Conservation (phyloP, 2,329 filamentous ascomycete genomes). For the Botrytis deweyae region DNA sequence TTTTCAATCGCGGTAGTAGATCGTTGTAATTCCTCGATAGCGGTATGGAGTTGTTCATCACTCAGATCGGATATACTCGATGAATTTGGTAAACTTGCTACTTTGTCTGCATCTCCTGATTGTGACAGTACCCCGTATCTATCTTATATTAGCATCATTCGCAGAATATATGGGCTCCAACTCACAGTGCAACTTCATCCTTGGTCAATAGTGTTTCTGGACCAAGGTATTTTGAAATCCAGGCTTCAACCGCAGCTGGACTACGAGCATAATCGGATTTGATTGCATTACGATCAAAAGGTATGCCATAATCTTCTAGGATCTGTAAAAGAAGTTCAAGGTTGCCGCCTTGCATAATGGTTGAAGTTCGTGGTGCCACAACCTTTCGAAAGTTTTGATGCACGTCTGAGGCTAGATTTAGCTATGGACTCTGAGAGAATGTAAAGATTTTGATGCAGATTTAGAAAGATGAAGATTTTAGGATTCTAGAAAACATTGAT, state of each 20-base stretch:
- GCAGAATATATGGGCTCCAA: background rate
- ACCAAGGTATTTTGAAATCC: slow-evolving; percentile 50
- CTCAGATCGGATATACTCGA: slow-evolving; percentile 50
- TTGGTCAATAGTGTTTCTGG: slow-evolving; percentile 53
- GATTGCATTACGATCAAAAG: slow-evolving; percentile 35
- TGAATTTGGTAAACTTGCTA: slow-evolving; percentile 49
- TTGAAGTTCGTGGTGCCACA: background rate
- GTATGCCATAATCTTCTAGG: slow-evolving; percentile 36
- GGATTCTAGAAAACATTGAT: background rate
- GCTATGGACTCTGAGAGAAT: background rate
- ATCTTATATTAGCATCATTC: slow-evolving; percentile 17
- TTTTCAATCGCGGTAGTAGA: slow-evolving; percentile 64
- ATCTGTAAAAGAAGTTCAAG: slow-evolving; percentile 32
- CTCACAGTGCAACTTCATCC: slow-evolving; percentile 55
- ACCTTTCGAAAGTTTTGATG: background rate
- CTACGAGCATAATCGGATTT: slow-evolving; percentile 31
- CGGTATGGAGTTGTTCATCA: slow-evolving; percentile 59
- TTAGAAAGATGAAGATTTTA: background rate
- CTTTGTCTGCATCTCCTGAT: slow-evolving; percentile 48
- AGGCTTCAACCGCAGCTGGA: slow-evolving; percentile 39
- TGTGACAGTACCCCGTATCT: slow-evolving; percentile 53
- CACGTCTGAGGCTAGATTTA: background rate
- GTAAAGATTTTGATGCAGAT: background rate
- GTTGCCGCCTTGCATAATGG: slow-evolving; percentile 32
- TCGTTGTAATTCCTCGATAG: slow-evolving; percentile 61